Conservation (phyloP, 1,284 basidiomycete genomes). For the Albatrellus sp. region DNA sequence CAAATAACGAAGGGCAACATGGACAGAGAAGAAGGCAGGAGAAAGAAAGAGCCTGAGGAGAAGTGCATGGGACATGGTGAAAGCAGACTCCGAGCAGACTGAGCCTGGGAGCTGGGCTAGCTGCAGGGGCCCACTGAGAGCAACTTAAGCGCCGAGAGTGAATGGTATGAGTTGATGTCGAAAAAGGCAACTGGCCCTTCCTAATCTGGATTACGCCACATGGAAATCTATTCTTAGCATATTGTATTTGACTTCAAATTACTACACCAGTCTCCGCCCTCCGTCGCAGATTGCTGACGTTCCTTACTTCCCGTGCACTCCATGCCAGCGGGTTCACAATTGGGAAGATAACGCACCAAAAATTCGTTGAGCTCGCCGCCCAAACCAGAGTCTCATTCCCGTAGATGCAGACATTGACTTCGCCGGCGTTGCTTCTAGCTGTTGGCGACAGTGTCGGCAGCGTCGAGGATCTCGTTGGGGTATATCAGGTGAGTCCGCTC, state of each 20-base stretch:
- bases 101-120: constrained; percentile 12
- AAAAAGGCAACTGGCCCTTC: too few species aligned
- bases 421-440: too few species aligned
- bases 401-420: constrained; percentile 62
- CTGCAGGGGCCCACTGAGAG: too few species aligned
- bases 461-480: too few species aligned
- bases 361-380: constrained; percentile 54
- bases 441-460: too few species aligned
- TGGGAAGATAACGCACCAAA: constrained; percentile 27
- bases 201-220: too few species aligned
- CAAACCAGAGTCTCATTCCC: constrained; percentile 69
- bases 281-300: constrained; percentile 24
- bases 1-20: constrained; percentile 85
- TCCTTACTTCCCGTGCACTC: constrained; percentile 33
- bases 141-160: background rate
- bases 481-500: too few species aligned
- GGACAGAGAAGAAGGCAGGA: constrained; percentile 82
- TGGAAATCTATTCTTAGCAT: too few species aligned
- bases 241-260: too few species aligned
- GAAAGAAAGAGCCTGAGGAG: constrained; percentile 83
- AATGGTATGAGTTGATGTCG: too few species aligned
- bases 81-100: too few species aligned
- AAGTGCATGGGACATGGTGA: constrained; percentile 55
- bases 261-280: background rate
- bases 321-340: constrained; percentile 31